Conservation (phyloP, 2,329 filamentous ascomycete genomes). For the Salinomyces thailandicus region DNA sequence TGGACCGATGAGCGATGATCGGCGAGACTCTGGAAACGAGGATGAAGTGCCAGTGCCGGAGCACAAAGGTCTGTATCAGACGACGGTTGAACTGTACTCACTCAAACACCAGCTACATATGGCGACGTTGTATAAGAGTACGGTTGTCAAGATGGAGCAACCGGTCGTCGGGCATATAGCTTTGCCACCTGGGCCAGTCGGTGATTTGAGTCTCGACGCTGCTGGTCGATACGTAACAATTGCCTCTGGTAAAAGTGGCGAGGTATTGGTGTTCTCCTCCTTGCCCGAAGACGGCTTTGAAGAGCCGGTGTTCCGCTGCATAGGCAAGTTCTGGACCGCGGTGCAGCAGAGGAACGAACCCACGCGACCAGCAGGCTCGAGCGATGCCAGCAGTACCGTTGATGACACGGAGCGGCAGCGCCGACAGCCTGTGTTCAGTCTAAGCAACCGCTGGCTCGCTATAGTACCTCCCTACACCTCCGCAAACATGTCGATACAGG, state of each 20-base stretch:
- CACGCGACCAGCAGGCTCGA: slow-evolving; percentile 7
- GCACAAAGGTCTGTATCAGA: slow-evolving; percentile 55
- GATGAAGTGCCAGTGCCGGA: slow-evolving; percentile 25
- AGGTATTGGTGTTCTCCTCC: slow-evolving; percentile 62
- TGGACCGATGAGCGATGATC: slow-evolving; percentile 54
- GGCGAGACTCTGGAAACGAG: slow-evolving; percentile 19
- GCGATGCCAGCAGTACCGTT: slow-evolving; percentile 24
- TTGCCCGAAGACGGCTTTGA: slow-evolving; percentile 19
- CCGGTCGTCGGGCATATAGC: slow-evolving; percentile 16
- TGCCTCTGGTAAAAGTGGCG: slow-evolving; percentile 72
- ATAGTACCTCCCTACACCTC: slow-evolving; percentile 63
- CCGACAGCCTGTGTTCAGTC: slow-evolving; percentile 52
- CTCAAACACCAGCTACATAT: slow-evolving; percentile 63
- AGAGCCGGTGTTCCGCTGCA: slow-evolving; percentile 46
- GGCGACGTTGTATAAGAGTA: slow-evolving; percentile 61
- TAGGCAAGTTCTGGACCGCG: slow-evolving; percentile 87
- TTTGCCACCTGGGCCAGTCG: slow-evolving; percentile 50
- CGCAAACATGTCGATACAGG: slow-evolving; percentile 59
- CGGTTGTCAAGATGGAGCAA: slow-evolving; percentile 42
- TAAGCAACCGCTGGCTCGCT: slow-evolving; percentile 66
- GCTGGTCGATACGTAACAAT: slow-evolving; percentile 62
- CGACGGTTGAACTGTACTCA: slow-evolving; percentile 80
- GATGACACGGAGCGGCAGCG: slow-evolving; percentile 6
- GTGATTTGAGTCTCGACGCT: slow-evolving; percentile 62
- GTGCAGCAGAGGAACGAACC: slow-evolving; percentile 32